Evolutionary conservation across 1,139 yeast species (phyloP).

Genomic region (Pichia sp.): DNA sequence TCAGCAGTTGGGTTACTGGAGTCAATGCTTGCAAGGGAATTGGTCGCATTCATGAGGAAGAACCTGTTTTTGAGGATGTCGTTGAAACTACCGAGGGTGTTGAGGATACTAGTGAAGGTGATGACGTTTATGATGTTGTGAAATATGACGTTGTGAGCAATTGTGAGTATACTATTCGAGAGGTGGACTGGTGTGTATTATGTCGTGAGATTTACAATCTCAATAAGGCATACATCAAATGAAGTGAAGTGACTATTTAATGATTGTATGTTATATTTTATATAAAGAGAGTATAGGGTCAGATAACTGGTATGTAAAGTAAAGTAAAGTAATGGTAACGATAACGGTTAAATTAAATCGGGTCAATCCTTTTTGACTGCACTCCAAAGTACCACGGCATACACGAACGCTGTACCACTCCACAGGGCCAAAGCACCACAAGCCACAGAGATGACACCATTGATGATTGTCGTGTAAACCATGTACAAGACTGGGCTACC

Average conservation of each 20-base stretch:
- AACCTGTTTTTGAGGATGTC: slow-evolving; percentile 12
- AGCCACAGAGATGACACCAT: slow-evolving; percentile 56
- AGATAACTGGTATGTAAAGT: no score
- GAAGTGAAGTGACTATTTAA: slow-evolving; percentile 35
- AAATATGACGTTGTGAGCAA: slow-evolving; percentile 8
- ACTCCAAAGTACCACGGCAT: slow-evolving; percentile 38
- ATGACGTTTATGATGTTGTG: slow-evolving; percentile 2
- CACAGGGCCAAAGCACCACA: slow-evolving; percentile 70
- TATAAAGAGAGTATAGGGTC: slow-evolving; percentile 77
- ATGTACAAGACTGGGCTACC: slow-evolving; percentile 66
- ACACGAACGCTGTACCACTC: slow-evolving; percentile 46
- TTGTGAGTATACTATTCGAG: slow-evolving; percentile 29
- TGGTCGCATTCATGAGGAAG: not conserved
- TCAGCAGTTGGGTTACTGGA: slow-evolving; percentile 7
- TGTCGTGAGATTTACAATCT: slow-evolving; percentile 77
- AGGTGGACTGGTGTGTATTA: slow-evolving; percentile 85
- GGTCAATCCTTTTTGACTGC: not conserved
- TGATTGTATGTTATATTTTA: slow-evolving; percentile 85
- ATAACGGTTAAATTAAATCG: no score
- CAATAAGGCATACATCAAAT: slow-evolving; percentile 53
- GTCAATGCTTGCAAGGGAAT: not conserved
- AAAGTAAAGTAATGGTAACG: no score
- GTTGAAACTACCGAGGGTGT: not conserved
- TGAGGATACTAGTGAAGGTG: slow-evolving; percentile 1
- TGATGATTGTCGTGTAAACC: slow-evolving; percentile 62